Conservation (phyloP, 257 asterid species). For the Scutellaria barbata region DNA sequence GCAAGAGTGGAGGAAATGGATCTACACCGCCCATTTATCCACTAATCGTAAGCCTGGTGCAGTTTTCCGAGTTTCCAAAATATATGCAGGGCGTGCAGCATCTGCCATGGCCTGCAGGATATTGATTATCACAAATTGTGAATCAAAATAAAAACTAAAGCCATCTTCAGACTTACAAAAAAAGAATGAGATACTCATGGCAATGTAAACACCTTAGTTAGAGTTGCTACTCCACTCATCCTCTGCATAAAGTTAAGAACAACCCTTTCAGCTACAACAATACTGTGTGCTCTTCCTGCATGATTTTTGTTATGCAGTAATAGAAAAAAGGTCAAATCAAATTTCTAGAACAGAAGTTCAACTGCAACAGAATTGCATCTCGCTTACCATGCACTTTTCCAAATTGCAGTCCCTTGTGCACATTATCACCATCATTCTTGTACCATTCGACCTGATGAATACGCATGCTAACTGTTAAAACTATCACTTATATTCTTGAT, state of each 20-base stretch:
- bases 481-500: slow-evolving; percentile 5
- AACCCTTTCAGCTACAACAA: slow-evolving; percentile 92
- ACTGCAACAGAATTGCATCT: neutral
- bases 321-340: slow-evolving; percentile 20
- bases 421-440: slow-evolving; percentile 75
- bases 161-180: neutral
- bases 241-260: slow-evolving; percentile 99
- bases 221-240: slow-evolving; percentile 99
- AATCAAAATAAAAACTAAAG: neutral
- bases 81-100: slow-evolving; percentile 88
- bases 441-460: slow-evolving; percentile 79
- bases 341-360: slow-evolving; percentile 6
- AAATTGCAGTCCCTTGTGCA: slow-evolving; percentile 86
- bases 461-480: slow-evolving; percentile 26
- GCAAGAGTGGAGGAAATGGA: slow-evolving; percentile 45
- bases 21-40: slow-evolving; percentile 99
- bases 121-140: neutral
- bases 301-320: slow-evolving; percentile 26
- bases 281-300: slow-evolving; percentile 88
- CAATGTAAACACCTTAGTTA: slow-evolving; percentile 69
- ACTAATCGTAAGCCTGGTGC: slow-evolving; percentile 96
- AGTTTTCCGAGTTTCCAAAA: slow-evolving; percentile 93
- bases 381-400: slow-evolving; percentile 85
- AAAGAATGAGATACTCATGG: slow-evolving; percentile 2
- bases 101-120: slow-evolving; percentile 86